Evolutionary conservation across 805 yeast species (phyloP).

Genomic region (Candida parachauliodes): DNA sequence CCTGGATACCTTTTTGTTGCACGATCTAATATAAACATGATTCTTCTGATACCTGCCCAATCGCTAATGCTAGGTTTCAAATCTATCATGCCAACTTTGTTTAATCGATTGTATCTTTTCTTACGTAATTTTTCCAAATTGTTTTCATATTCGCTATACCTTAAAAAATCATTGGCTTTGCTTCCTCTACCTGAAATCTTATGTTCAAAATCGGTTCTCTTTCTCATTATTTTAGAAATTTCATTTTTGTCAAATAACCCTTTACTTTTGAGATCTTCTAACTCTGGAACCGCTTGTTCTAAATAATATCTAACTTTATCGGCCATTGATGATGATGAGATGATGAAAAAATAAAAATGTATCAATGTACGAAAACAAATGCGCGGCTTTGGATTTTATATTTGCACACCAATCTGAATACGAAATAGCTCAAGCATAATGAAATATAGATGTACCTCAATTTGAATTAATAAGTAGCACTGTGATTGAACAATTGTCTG

Average conservation of each 20-base stretch:
- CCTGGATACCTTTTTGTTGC: slow-evolving; percentile 78
- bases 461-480: no score
- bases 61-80: slow-evolving; percentile 69
- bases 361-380: no score
- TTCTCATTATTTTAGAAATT: slow-evolving; percentile 79
- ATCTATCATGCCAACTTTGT: slow-evolving; percentile 53
- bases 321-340: slow-evolving; percentile 25
- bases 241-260: slow-evolving; percentile 82
- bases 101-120: slow-evolving; percentile 64
- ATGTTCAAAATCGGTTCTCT: slow-evolving; percentile 95
- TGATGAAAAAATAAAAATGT: slow-evolving; percentile 4
- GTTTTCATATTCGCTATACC: slow-evolving; percentile 75
- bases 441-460: no score
- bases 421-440: no score
- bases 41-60: slow-evolving; percentile 81
- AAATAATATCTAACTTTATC: slow-evolving; percentile 49
- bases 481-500: no score
- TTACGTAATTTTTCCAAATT: slow-evolving; percentile 74
- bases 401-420: no score
- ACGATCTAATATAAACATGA: slow-evolving; percentile 78
- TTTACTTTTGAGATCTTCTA: slow-evolving; percentile 79
- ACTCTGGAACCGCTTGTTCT: slow-evolving; percentile 81
- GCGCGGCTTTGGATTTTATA: no score
- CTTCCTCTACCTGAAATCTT: slow-evolving; percentile 81
- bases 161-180: slow-evolving; percentile 68